Conservation (phyloP, 2,329 filamentous ascomycete species). For the Albifimbria verrucaria region DNA sequence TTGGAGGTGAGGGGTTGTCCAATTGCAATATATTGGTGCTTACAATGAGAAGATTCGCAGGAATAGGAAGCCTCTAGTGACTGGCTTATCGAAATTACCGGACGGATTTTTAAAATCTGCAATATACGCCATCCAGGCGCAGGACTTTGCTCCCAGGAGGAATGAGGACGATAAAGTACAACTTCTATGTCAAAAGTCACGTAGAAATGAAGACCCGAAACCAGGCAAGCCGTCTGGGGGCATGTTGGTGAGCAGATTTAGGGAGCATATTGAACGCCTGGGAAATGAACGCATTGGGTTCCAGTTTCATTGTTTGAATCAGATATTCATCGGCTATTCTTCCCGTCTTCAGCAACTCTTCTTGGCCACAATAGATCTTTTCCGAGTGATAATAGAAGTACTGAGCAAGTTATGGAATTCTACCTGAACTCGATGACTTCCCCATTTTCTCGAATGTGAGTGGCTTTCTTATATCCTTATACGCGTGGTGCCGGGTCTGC, state of each 20-base stretch:
- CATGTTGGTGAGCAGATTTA: background rate
- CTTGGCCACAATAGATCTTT: background rate
- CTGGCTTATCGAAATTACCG: background rate
- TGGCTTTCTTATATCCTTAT: no score
- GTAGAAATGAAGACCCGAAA: background rate
- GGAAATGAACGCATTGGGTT: background rate
- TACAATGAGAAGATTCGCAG: background rate
- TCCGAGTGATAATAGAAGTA: background rate
- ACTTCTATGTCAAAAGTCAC: background rate
- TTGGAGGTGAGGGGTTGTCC: background rate
- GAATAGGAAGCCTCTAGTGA: background rate
- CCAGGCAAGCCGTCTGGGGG: background rate
- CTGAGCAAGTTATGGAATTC: background rate
- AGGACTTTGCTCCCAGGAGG: background rate
- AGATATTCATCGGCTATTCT: background rate
- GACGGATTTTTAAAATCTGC: background rate
- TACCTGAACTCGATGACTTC: no score
- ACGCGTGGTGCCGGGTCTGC: no score
- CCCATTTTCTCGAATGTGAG: no score
- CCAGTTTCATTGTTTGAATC: background rate
- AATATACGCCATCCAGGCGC: background rate
- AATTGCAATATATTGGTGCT: background rate
- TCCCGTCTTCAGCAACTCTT: background rate
- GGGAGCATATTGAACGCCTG: background rate
- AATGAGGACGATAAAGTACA: background rate